These are phyloP conservation scores for Fusarium sp. DNA, from an alignment of 2,329 filamentous ascomycete genomes.

Conservation along the genomic window DNA sequence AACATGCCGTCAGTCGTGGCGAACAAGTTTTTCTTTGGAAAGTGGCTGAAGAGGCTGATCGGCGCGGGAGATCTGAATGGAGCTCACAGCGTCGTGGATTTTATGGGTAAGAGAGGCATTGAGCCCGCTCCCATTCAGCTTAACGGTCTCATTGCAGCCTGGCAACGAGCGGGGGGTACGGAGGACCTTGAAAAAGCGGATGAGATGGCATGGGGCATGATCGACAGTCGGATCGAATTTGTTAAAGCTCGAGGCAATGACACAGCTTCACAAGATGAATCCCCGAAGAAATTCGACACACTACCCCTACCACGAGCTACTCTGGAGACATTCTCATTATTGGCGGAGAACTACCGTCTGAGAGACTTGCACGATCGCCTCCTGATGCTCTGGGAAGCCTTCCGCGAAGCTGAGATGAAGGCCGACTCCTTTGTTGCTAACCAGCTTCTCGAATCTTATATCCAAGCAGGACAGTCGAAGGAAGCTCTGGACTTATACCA, in stretches of 20 bases:
- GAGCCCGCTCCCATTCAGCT: constrained; percentile 79
- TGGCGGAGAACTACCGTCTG: constrained; percentile 78
- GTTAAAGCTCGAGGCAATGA: constrained; percentile 62
- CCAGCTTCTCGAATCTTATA: constrained; percentile 77
- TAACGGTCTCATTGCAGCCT: constrained; percentile 85
- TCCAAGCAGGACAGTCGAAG: constrained; percentile 68
- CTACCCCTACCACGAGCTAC: constrained; percentile 69
- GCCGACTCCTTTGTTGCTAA: constrained; percentile 84
- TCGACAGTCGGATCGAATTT: constrained; percentile 74
- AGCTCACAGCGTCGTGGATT: constrained; percentile 77
- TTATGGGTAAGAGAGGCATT: constrained; percentile 79
- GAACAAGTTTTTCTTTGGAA: constrained; percentile 87
- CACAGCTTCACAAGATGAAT: constrained; percentile 3
- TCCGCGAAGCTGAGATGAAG: constrained; percentile 72
- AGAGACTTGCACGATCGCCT: constrained; percentile 70
- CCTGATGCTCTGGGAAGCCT: constrained; percentile 71
- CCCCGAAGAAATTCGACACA: constrained; percentile 1
- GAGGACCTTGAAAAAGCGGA: constrained; percentile 73
- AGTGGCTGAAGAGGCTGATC: constrained; percentile 89
- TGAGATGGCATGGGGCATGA: constrained; percentile 80
- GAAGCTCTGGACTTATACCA: constrained; percentile 69
- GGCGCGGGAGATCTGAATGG: constrained; percentile 78
- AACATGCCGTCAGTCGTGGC: constrained; percentile 63
- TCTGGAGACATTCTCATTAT: constrained; percentile 81
- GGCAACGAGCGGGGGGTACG: constrained; percentile 73